Conservation (phyloP, 768 basidiomycete species). For the Tricholoma matsutake region DNA sequence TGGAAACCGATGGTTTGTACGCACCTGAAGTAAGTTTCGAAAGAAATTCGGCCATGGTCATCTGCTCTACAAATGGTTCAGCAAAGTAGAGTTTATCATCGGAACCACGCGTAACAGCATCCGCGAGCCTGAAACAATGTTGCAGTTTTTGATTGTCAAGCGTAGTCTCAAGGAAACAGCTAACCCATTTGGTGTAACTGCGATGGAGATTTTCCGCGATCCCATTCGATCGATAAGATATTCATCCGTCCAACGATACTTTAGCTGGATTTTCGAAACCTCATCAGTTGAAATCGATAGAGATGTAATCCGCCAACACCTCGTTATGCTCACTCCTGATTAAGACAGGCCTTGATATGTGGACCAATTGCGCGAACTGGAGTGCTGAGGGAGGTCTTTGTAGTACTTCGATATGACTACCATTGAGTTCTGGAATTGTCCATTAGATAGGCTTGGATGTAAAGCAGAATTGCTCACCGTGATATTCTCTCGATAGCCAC, state of each 20-base stretch:
- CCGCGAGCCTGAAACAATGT: constrained; percentile 56
- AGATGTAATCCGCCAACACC: neutral
- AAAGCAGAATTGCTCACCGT: constrained; percentile 25
- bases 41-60: constrained; percentile 62
- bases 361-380: constrained; percentile 66
- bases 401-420: constrained; percentile 45
- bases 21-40: constrained; percentile 31
- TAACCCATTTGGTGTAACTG: constrained; percentile 83
- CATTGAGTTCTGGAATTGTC: constrained; percentile 52
- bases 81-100: constrained; percentile 66
- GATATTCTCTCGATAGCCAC: constrained; percentile 41
- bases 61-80: constrained; percentile 67
- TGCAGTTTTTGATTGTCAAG: constrained; percentile 1
- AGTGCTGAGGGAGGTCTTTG: constrained; percentile 58
- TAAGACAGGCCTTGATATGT: constrained; percentile 68
- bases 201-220: constrained; percentile 58
- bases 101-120: constrained; percentile 57
- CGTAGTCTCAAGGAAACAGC: constrained; percentile 13
- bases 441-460: neutral
- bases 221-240: constrained; percentile 60
- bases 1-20: neutral
- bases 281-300: constrained; percentile 18
- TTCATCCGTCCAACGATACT: constrained; percentile 58
- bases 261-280: constrained; percentile 44
- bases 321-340: constrained; percentile 51